Evolutionary conservation across 345 rosid species (phyloP), one percentile per base, ranked within the genome.

Genomic region (Punica granatum): DNA sequence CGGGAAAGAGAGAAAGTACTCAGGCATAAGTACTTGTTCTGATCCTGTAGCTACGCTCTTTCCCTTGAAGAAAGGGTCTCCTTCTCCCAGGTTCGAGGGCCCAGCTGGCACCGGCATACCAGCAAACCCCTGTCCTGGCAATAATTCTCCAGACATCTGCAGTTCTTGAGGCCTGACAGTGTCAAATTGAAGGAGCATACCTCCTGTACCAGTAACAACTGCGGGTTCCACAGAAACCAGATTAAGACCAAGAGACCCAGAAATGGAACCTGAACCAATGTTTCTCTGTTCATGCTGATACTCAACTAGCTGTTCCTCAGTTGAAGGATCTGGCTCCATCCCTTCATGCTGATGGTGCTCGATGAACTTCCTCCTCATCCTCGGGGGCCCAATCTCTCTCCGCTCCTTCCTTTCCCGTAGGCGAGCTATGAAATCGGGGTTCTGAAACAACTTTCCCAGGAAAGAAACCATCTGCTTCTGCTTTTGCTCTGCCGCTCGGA

Each of bases 381-480:
- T 82, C 34, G 84, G 70, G 6, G 83, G 75, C 60, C 72, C 80
- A 6, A 77, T 69, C 34, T 76, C 78, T 73, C 80, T 74, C 62
- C 69, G 72, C 48, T 83, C 88, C 70, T 85, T 85, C 79, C 79
- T 85, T 44, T 70, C 78, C 74, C 71, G 71, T 28, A 90, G 80
- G 46, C 67, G 82, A 28, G 84, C 82, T 69, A 90, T 28, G 74
- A 89, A 89, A 39, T 74, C 63, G 1, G 88, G 87, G 61, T 85
- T 82, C 48, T 83, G 90, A 64, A 89, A 72, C 66, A 88, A 73
- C 80, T 91, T 92, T 59, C 86, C 93, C 64, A 91, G 79, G 80
- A 84, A 89, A 0, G 90, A 83, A 51, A 91, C 75, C 86, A 94
- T 81, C 53, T 80, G 87, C 72, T 85, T 88, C 86, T 91, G 98